Evolutionary conservation across 441 rosid genomes (phyloP), one percentile per base, ranked within the genome.

Genomic region (Eutrema salsugineum): DNA sequence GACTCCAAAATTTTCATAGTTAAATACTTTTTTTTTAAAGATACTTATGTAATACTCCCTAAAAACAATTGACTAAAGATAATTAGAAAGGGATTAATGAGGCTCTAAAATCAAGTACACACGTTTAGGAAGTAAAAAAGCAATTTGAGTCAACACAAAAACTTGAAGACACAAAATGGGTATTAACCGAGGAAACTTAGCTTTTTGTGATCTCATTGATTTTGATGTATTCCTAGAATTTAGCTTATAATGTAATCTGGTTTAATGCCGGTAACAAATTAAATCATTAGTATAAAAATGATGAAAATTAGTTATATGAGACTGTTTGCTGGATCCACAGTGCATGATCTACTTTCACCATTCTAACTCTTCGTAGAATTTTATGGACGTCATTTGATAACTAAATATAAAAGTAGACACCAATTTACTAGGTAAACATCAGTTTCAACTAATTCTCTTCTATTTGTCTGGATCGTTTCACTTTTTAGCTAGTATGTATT

Each of bases 31-130:
- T 28, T 28, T 28, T 28, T 5, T 27, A 0, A n/a, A n/a, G n/a
- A 22, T 22, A 22, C 38, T 38, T 53, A 65, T 11, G 28, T 35
- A 9, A 48, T 53, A 36, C n/a, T n/a, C n/a, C n/a, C n/a, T n/a
- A n/a, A 19, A 42, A 8, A 51, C 42, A 64, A 14, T 11, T 27
- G 5, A 30, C 14, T 63, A 8, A 14, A 9, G 22, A 36, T 27
- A n/a, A 22, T 36, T 33, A 35, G 14, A 32, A 33, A 35, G 10
- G 1, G 57, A 14, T 1, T 39, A 39, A 50, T 17, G 20, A 20
- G 61, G 75, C 68, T 61, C 60, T 40, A 71, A 61, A 27, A 61
- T 38, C 75, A 61, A 71, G 68, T 61, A 62, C 24, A 50, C 68
- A 71, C 75, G 75, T 42, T 61, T 50, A 54, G 62, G 43, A 71